These are phyloP conservation scores for Pseudocercospora macadamiae DNA, from an alignment of 2,329 filamentous ascomycete species.

Conservation along the genomic window DNA sequence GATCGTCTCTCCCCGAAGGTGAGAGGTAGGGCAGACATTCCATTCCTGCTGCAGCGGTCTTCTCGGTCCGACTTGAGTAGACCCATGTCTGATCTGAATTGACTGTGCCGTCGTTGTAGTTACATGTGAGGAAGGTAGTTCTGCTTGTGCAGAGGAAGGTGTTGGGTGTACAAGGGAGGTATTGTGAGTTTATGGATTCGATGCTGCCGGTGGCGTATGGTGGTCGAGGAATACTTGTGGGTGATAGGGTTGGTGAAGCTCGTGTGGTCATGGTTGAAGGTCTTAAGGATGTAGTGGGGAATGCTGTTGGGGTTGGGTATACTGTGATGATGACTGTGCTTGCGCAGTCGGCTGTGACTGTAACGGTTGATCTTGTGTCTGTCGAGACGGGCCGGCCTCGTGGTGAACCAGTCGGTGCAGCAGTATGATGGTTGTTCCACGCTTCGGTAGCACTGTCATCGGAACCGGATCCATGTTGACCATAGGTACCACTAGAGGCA, in stretches of 20 bases:
- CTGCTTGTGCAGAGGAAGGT: conserved; percentile 44
- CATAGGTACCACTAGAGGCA: neutral
- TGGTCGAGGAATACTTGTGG: conserved; percentile 17
- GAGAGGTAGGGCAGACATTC: conserved; percentile 39
- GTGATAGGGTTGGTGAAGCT: conserved; percentile 10
- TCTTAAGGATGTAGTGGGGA: conserved; percentile 12
- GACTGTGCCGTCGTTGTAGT: conserved; percentile 33
- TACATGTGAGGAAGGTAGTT: conserved; percentile 43
- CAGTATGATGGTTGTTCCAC: neutral
- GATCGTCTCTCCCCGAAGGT: conserved; percentile 37
- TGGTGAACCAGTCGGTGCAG: neutral
- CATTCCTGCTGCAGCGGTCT: conserved; percentile 41
- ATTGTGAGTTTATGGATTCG: conserved; percentile 25
- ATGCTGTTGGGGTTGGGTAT: conserved; percentile 10
- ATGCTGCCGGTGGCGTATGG: conserved; percentile 34
- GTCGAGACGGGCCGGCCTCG: neutral
- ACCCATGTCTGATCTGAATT: conserved; percentile 30
- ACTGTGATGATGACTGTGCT: conserved; percentile 30
- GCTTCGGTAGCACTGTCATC: neutral
- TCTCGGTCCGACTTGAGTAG: conserved; percentile 33
- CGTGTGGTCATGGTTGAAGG: conserved; percentile 16
- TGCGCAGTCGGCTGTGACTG: conserved; percentile 27
- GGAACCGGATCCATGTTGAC: neutral
- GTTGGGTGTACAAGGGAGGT: conserved; percentile 43
- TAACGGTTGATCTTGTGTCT: conserved; percentile 17